phyloP scores from a whole-genome alignment of 2,329 filamentous ascomycete genomes.

The Didymella exigua region DNA sequence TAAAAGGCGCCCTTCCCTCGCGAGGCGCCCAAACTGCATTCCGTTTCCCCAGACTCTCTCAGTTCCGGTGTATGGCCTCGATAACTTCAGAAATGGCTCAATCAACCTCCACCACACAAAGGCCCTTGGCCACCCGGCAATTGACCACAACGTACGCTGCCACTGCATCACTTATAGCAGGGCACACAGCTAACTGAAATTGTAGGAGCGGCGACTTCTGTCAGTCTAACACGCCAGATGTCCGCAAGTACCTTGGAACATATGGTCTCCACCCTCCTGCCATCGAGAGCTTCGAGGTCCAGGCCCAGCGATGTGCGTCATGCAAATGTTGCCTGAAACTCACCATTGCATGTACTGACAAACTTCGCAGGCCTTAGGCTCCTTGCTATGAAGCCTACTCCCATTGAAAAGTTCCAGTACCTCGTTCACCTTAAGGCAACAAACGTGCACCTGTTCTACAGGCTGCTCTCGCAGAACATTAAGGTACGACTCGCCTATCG shows the following conservation, averaged over 20 bases:
- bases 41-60: conserved; percentile 23
- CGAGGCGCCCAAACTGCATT: conserved; percentile 21
- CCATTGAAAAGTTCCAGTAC: conserved; percentile 84
- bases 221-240: conserved; percentile 55
- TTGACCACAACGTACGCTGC: conserved; percentile 46
- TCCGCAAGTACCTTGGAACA: conserved; percentile 58
- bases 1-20: conserved; percentile 42
- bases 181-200: conserved; percentile 20
- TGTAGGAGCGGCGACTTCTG: conserved; percentile 55
- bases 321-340: neutral
- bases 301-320: conserved; percentile 56
- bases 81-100: conserved; percentile 44
- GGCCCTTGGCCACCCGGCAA: conserved; percentile 44
- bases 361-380: conserved; percentile 72
- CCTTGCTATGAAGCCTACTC: conserved; percentile 70
- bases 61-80: conserved; percentile 42
- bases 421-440: conserved; percentile 75
- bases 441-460: conserved; percentile 81
- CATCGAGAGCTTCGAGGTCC: conserved; percentile 57
- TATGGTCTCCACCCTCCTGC: conserved; percentile 60
- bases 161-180: neutral
- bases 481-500: conserved; percentile 49
- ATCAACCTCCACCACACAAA: conserved; percentile 43
- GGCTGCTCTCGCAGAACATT: conserved; percentile 76
- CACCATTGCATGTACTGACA: conserved; percentile 9